Base-by-base conservation (phyloP, 2,329 filamentous ascomycete species). In the Fusarium pseudocircinatum region DNA sequence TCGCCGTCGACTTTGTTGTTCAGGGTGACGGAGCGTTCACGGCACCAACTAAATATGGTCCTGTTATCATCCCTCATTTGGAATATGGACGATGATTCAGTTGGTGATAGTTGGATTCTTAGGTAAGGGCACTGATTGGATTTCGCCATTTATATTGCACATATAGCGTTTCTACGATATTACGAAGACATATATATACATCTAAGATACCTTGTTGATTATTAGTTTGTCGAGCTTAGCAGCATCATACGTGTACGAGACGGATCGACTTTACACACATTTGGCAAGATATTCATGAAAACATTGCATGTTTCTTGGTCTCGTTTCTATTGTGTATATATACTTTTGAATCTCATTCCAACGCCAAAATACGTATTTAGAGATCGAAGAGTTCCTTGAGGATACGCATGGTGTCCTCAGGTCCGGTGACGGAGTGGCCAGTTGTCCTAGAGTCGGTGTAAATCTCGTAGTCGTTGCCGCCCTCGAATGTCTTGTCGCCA, bases 381-480 rank as follows among this genome's bases (percentile, higher is more conserved):
- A 95, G 82, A 70, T 89, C 85, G 80, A 98, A 97, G 58, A 96
- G 77, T 86, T 96, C 91, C 87, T 92, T 96, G 78, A 99, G 80
- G 82, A 94, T 87, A 77, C 85, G 88, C 78, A 93, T 90, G 50
- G 95, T 98, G 79, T 98, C 94, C 64, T 95, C 92, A 12, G 96
- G 96, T 46, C 88, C 89, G 75, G 87, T 90, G 74, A 98, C 96
- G 32, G 91, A 87, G 84, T 99, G 96, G 4, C 96, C 96, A 68
- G 93, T 91, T 40, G 94, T 97, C 79, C 96, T 88, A 61, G 88
- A 80, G 81, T 98, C 96, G 75, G 85, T 87, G 83, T 92, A 98
- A 81, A 99, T 98, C 86, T 98, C 96, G 81, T 92, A 96, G 84
- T 99, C 96, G 83, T 98, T 99, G 70, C 96, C 96, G 73, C 96